These are phyloP conservation scores for Termitomyces sp. DNA, from an alignment of 768 basidiomycete species.

Conservation along the genomic window DNA sequence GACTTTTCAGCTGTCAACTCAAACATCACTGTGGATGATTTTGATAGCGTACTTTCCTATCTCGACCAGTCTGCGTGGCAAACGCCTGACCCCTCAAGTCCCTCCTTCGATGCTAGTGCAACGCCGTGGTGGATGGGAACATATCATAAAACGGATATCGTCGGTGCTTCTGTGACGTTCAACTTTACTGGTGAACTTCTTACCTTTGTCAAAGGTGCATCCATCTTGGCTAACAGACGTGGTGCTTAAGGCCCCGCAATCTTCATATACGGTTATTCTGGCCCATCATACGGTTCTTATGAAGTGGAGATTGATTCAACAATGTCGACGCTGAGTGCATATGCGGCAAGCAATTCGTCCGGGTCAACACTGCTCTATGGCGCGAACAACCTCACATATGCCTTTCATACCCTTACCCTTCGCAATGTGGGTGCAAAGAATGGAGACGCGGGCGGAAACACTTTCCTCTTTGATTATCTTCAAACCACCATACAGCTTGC, in stretches of 20 bases:
- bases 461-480: constrained; percentile 37
- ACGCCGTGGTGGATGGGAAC: constrained; percentile 39
- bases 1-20: constrained; percentile 36
- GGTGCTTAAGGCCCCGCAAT: constrained; percentile 31
- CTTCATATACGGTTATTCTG: constrained; percentile 35
- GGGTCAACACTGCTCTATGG: constrained; percentile 27
- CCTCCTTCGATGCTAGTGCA: constrained; percentile 25
- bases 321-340: constrained; percentile 24
- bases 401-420: constrained; percentile 29
- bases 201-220: not conserved
- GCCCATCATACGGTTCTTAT: constrained; percentile 37
- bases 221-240: not conserved
- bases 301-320: constrained; percentile 32
- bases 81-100: constrained; percentile 41
- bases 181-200: constrained; percentile 37
- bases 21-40: constrained; percentile 44
- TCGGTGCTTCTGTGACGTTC: constrained; percentile 29
- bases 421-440: constrained; percentile 33
- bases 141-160: constrained; percentile 33
- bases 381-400: constrained; percentile 30
- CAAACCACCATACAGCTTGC: constrained; percentile 36
- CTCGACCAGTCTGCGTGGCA: constrained; percentile 33
- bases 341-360: constrained; percentile 25
- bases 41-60: constrained; percentile 38
- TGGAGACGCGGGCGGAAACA: constrained; percentile 29